phyloP scores from a whole-genome alignment of 305 asterid species.

The Striga hermonthica region DNA sequence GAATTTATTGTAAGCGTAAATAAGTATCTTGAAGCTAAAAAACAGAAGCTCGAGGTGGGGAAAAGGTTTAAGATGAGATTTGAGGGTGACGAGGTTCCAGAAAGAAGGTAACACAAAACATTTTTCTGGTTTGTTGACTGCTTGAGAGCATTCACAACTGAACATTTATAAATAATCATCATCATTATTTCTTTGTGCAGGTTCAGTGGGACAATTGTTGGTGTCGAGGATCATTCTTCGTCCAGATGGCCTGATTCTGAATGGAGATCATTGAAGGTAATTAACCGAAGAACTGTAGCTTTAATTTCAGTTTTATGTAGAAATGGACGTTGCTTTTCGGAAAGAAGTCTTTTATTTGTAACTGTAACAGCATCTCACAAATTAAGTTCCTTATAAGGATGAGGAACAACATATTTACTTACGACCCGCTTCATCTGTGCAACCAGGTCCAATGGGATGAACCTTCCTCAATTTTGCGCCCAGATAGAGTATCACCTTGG shows the following conservation, averaged over 20 bases:
- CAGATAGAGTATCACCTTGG: constrained; percentile 64
- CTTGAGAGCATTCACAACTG: constrained; percentile 2
- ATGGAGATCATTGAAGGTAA: constrained; percentile 77
- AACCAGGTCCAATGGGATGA: constrained; percentile 83
- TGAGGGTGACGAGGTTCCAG: constrained; percentile 84
- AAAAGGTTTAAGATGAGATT: constrained; percentile 85
- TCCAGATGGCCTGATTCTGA: constrained; percentile 70
- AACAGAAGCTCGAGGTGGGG: constrained; percentile 69
- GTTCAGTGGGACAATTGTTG: constrained; percentile 84
- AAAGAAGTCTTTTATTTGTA: constrained; percentile 7
- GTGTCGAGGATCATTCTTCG: constrained; percentile 52
- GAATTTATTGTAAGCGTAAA: constrained; percentile 64
- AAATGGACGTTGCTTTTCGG: constrained; percentile 2
- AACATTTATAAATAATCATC: constrained; percentile 8
- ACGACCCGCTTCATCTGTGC: constrained; percentile 5
- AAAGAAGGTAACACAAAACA: constrained; percentile 53
- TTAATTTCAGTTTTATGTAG: constrained; percentile 7
- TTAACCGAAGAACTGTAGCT: constrained; percentile 3
- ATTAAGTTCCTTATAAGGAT: constrained; percentile 13
- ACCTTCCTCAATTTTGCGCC: constrained; percentile 61
- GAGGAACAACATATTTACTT: neutral
- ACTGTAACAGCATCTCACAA: neutral
- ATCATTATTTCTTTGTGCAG: constrained; percentile 34
- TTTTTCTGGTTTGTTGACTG: neutral
- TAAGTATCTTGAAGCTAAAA: constrained; percentile 70